Conservation (phyloP, 148 eudicot genomes). For the Rheum nobile region DNA sequence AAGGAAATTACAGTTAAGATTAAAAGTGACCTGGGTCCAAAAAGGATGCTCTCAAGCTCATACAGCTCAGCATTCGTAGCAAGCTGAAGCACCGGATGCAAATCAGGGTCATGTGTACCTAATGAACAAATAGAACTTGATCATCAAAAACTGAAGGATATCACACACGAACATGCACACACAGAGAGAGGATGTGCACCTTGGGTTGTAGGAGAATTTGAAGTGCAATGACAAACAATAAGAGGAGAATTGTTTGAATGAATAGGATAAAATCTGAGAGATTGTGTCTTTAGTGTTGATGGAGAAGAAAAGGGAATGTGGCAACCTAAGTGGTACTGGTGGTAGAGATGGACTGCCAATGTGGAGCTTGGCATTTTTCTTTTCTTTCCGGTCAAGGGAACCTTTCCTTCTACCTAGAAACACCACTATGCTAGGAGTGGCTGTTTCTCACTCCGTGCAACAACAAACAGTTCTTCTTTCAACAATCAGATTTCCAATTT, state of each 20-base stretch:
- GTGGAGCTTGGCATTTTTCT: background rate
- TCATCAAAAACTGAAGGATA: background rate
- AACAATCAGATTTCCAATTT: background rate
- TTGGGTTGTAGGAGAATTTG: background rate
- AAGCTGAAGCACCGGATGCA: conserved; percentile 62
- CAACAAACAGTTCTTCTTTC: background rate
- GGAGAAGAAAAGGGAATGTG: conserved; percentile 2
- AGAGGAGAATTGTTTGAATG: background rate
- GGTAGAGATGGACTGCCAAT: background rate
- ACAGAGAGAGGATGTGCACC: background rate
- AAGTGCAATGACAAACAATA: background rate
- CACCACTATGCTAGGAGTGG: background rate
- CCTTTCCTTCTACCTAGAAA: background rate
- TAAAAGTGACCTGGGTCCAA: conserved; percentile 57
- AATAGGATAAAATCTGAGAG: background rate
- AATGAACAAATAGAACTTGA: background rate
- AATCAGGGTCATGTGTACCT: conserved; percentile 57
- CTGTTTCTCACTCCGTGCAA: background rate
- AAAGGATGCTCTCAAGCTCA: conserved; percentile 70
- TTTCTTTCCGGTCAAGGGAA: background rate
- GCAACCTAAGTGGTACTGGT: background rate
- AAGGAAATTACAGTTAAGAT: background rate
- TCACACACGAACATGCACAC: background rate
- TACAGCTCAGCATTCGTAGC: conserved; percentile 72
- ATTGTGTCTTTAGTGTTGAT: background rate